Percentiles rank a stretch among this genome's conserved stretches.
These are phyloP conservation scores for Wickerhamiella kurtzmanii DNA, from an alignment of 805 yeast genomes.

Conservation along the genomic window DNA sequence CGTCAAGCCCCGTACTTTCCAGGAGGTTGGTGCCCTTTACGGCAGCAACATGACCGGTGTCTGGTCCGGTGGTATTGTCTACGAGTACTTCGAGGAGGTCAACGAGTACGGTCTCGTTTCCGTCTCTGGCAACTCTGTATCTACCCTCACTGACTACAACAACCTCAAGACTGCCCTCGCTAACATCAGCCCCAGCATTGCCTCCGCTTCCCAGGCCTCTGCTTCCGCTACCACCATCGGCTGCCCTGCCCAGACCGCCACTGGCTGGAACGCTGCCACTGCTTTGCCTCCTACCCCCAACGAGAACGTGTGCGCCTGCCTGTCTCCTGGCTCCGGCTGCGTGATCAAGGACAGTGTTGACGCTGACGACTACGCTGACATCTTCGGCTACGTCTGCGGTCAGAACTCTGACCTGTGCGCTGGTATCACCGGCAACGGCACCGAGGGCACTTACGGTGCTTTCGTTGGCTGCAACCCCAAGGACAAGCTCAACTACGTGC, in stretches of 20 bases:
- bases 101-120: slow-evolving; percentile 73
- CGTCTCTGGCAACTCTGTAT: slow-evolving; percentile 36
- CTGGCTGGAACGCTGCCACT: slow-evolving; percentile 55
- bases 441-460: slow-evolving; percentile 57
- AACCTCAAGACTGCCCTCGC: slow-evolving; percentile 43
- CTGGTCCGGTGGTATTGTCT: slow-evolving; percentile 90
- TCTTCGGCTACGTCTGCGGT: slow-evolving; percentile 48
- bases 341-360: slow-evolving; percentile 41
- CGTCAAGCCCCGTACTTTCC: slow-evolving; percentile 58
- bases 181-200: slow-evolving; percentile 38
- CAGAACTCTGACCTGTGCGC: slow-evolving; percentile 36
- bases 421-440: slow-evolving; percentile 49
- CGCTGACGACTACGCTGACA: slow-evolving; percentile 41
- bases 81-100: slow-evolving; percentile 78
- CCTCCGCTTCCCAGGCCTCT: slow-evolving; percentile 28
- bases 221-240: slow-evolving; percentile 25
- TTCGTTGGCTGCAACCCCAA: slow-evolving; percentile 58
- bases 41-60: slow-evolving; percentile 66
- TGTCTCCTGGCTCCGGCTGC: slow-evolving; percentile 41
- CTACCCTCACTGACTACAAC: slow-evolving; percentile 48
- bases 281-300: slow-evolving; percentile 70
- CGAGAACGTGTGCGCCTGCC: slow-evolving; percentile 50
- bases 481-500: slow-evolving; percentile 52
- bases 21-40: slow-evolving; percentile 59
- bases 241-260: slow-evolving; percentile 38